Conservation (phyloP, 192 early-diverging fungal species). For the Helicostylum pulchrum region DNA sequence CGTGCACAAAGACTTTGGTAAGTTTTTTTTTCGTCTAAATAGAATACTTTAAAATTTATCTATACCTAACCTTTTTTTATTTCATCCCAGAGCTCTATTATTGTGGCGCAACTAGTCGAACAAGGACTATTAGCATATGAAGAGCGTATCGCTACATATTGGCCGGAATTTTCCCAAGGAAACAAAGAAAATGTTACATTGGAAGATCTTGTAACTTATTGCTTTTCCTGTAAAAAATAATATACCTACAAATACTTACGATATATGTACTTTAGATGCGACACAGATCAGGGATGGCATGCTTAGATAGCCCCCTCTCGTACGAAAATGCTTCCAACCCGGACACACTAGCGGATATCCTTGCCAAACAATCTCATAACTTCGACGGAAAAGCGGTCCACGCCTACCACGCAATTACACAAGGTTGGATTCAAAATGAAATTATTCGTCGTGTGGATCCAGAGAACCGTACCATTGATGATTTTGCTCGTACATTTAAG, state of each 20-base stretch:
- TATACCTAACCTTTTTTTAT: too few relatives aligned
- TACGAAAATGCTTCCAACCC: conserved; percentile 46
- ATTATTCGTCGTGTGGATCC: conserved; percentile 64
- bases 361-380: conserved; percentile 63
- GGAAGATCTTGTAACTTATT: conserved; percentile 37
- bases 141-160: conserved; percentile 53
- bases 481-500: conserved; percentile 60
- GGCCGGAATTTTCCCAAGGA: conserved; percentile 73
- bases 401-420: conserved; percentile 61
- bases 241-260: too few relatives aligned
- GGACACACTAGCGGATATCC: conserved; percentile 44
- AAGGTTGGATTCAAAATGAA: conserved; percentile 75
- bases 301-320: conserved; percentile 46
- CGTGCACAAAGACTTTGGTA: conserved; percentile 59
- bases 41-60: too few relatives aligned
- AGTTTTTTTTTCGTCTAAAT: too few relatives aligned
- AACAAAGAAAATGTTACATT: conserved; percentile 68
- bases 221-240: too few relatives aligned
- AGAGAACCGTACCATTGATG: conserved; percentile 54
- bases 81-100: conserved; percentile 22
- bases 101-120: conserved; percentile 59
- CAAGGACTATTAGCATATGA: conserved; percentile 50
- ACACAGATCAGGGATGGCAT: conserved; percentile 65
- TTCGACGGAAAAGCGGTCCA: conserved; percentile 49
- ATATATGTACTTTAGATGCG: conserved; percentile 31